A percentile compares a stretch with the other conserved stretches of the same genome.
Evolutionary conservation across 345 rosid species (phyloP).

Genomic region (Kernera saxatilis): DNA sequence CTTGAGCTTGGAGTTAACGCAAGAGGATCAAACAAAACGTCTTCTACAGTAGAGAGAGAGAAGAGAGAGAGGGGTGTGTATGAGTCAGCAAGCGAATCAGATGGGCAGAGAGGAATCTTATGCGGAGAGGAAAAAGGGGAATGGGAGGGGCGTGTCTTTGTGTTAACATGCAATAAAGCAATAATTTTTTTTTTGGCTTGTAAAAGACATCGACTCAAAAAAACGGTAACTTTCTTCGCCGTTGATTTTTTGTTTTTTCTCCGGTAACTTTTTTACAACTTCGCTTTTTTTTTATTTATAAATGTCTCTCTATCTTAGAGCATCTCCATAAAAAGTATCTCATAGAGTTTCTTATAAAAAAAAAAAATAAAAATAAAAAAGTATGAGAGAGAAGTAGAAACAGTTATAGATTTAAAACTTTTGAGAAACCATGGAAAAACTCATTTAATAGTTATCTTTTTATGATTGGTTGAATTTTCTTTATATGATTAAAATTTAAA

Average conservation of each 20-base stretch:
- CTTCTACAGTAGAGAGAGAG: constrained; percentile 4
- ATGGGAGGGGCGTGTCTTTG: not conserved
- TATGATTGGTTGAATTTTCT: too few relatives aligned
- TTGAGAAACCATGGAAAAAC: too few relatives aligned
- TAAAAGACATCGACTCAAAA: constrained; percentile 1
- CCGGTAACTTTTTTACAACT: too few relatives aligned
- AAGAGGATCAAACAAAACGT: constrained; percentile 17
- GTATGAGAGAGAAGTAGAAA: too few relatives aligned
- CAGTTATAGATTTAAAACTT: too few relatives aligned
- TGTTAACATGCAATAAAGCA: constrained; percentile 29
- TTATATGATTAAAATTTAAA: too few relatives aligned
- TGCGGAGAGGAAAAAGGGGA: constrained; percentile 4
- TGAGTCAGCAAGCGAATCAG: constrained; percentile 33
- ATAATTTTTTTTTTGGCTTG: constrained; percentile 23
- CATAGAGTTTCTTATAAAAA: too few relatives aligned
- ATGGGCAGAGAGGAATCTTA: constrained; percentile 30
- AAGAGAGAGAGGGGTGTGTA: not conserved
- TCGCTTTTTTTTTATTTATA: too few relatives aligned
- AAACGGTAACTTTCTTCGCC: constrained; percentile 20
- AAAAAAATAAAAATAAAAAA: too few relatives aligned
- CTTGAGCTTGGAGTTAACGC: not conserved
- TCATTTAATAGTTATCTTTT: too few relatives aligned
- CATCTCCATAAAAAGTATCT: too few relatives aligned
- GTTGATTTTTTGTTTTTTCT: not conserved
- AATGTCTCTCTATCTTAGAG: too few relatives aligned